Evolutionary conservation across 2,329 filamentous ascomycete species (phyloP).

Genomic region (Venturia carpophila): DNA sequence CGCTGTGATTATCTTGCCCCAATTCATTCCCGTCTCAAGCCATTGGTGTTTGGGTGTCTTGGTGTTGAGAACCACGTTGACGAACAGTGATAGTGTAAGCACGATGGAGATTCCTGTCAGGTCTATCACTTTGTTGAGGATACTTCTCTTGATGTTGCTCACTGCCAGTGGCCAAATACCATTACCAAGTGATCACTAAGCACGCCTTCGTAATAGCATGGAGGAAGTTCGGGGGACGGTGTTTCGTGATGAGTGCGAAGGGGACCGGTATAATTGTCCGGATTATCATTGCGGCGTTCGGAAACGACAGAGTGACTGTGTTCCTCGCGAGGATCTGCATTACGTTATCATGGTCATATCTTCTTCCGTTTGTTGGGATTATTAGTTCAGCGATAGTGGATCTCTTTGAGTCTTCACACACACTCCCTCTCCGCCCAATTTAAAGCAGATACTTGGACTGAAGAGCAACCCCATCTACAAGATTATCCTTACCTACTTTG

Average conservation of each 20-base stretch:
- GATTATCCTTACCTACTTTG: neutral
- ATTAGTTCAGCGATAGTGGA: neutral
- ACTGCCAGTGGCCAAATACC: neutral
- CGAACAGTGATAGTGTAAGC: neutral
- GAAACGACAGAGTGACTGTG: neutral
- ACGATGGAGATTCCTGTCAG: constrained; percentile 2
- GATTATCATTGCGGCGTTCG: neutral
- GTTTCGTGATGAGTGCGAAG: neutral
- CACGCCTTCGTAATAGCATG: neutral
- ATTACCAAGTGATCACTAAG: neutral
- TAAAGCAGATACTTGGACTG: too few relatives aligned
- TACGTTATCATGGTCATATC: neutral
- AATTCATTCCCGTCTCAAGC: neutral
- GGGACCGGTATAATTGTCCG: too few relatives aligned
- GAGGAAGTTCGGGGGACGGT: neutral
- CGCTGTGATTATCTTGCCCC: neutral
- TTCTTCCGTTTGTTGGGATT: neutral
- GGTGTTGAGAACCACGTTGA: neutral
- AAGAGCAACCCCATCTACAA: too few relatives aligned
- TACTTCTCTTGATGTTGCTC: neutral
- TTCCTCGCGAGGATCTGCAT: neutral
- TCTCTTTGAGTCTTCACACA: too few relatives aligned
- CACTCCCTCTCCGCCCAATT: neutral
- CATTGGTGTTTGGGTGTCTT: neutral
- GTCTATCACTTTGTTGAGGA: neutral